Percentiles rank a stretch among this genome's conserved stretches.
phyloP scores from a whole-genome alignment of 2,329 filamentous ascomycete genomes.

The Colletotrichum scovillei region DNA sequence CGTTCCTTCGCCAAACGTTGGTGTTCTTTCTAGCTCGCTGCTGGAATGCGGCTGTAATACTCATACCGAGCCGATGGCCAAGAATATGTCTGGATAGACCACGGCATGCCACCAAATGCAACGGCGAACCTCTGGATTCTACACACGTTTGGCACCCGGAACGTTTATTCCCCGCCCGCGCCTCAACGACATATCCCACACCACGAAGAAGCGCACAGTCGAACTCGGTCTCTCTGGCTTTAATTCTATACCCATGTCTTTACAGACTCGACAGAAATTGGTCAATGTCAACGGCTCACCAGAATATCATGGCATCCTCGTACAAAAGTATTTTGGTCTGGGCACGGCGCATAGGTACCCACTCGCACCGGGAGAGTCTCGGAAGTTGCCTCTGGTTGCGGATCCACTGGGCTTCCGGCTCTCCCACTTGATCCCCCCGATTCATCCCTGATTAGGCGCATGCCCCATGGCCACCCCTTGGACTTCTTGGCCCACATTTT shows the following conservation, averaged over 20 bases:
- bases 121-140: background rate
- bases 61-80: background rate
- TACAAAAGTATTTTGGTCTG: background rate
- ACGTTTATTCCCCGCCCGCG: background rate
- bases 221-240: background rate
- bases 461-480: background rate
- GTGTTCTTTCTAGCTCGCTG: background rate
- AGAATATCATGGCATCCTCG: conserved; percentile 6
- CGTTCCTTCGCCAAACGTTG: background rate
- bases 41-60: background rate
- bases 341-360: background rate
- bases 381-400: conserved; percentile 7
- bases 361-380: conserved; percentile 25
- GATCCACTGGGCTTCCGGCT: conserved; percentile 12
- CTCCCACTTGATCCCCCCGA: conserved; percentile 18
- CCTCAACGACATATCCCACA: background rate
- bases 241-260: background rate
- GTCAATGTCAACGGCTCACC: background rate
- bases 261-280: background rate
- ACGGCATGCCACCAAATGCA: background rate
- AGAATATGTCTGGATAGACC: background rate
- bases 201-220: background rate
- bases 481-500: background rate
- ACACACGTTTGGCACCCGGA: background rate
- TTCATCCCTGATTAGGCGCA: conserved; percentile 21